These are phyloP conservation scores for Alectoria sarmentosa DNA, from an alignment of 495 filamentous ascomycete species.

Conservation along the genomic window DNA sequence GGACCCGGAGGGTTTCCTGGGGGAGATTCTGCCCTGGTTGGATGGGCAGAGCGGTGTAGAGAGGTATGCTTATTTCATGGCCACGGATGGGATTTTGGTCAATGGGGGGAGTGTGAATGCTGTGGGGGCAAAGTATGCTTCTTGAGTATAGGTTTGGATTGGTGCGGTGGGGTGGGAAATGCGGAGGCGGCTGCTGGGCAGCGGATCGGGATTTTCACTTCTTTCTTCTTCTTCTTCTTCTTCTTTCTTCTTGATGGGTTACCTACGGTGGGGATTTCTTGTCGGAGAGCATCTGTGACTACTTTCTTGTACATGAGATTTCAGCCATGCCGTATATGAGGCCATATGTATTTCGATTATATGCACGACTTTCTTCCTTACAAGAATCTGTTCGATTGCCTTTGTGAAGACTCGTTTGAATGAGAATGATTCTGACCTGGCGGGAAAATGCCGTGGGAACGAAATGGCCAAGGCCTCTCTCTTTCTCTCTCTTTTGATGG, in stretches of 20 bases:
- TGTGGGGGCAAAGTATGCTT: constrained; percentile 12
- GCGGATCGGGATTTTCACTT: neutral
- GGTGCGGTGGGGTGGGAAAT: neutral
- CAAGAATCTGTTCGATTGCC: no score
- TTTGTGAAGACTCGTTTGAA: no score
- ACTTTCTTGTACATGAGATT: neutral
- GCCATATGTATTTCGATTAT: no score
- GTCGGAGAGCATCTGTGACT: neutral
- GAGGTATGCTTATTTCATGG: constrained; percentile 80
- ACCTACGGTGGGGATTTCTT: neutral
- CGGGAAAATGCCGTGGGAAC: no score
- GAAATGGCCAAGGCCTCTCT: no score
- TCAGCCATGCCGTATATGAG: no score
- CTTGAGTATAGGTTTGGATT: neutral
- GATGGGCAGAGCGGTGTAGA: constrained; percentile 55
- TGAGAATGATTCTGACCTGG: no score
- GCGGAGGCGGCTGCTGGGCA: neutral
- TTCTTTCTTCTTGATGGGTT: neutral
- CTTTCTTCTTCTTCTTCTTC: neutral
- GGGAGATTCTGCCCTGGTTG: constrained; percentile 53
- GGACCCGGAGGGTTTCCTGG: constrained; percentile 50
- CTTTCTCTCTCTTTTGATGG: no score
- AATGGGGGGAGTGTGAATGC: constrained; percentile 21
- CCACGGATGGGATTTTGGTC: constrained; percentile 24
- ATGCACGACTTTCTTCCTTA: no score